Base-by-base conservation (phyloP, 2,329 filamentous ascomycete species). In the Botrytis fabae region DNA sequence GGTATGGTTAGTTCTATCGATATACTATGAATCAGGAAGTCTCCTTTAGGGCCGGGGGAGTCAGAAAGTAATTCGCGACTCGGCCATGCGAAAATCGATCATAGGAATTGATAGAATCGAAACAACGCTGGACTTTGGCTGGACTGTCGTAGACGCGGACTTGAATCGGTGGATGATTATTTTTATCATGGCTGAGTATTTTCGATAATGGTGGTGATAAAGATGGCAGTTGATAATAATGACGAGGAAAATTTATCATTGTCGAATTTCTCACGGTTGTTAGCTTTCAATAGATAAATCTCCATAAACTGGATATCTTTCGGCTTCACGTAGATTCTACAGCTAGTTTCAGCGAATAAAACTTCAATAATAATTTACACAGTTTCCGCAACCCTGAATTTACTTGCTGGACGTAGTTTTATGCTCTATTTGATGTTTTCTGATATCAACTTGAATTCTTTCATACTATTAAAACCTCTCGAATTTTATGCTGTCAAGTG, bases 401-500 rank as follows among this genome's bases (percentile, higher is more conserved):
- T 0, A 35, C 1, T 46, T 46, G 44, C 20, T 2, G 5, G 4
- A 18, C 4, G 4, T 1, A 0, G 22, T 9, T 1, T 32, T 12
- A 20, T 35, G 8, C 54, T 59, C 28, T 59, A 35, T 9, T 4
- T 32, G 1, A 18, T 57, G 4, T 25, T 25, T 25, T 32, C 54
- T 2, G 54, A 18, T 35, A 7, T 35, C 20, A 51, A 4, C 28
- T 35, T 22, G 8, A 18, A 28, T 2, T 2, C 18, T 60, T 60
- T 60, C 12, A 60, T 35, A 28, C 57, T 22, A 22, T 3, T 10
- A 22, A 35, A 2, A 8, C 12, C 2, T 60, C 8, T 18, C 5
- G 20, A 7, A 20, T 18, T 10, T 20, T 20, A 20, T 20, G 20
- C 2, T 0, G 18, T 35, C 10, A 4, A 59, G 20, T 2, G 28